Evolutionary conservation across 495 filamentous ascomycete genomes (phyloP).

Genomic region (Xylaria venustula): DNA sequence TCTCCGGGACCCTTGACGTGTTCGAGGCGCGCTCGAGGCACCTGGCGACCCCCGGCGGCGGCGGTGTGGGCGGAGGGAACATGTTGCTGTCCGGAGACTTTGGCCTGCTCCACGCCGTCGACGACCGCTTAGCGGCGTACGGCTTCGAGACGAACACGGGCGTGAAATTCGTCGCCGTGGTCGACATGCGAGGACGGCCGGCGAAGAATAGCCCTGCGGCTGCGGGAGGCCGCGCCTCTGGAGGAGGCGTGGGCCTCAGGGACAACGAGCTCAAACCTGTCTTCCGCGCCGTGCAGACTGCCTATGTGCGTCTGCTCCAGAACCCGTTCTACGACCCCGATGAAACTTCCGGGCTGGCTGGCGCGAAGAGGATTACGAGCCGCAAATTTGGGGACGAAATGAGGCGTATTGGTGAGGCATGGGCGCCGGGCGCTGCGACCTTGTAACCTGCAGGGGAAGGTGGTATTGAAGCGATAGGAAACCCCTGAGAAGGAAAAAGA

Average conservation of each 20-base stretch:
- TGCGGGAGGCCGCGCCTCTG: slow-evolving; percentile 8
- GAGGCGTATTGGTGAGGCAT: slow-evolving; percentile 73
- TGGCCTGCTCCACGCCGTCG: slow-evolving; percentile 85
- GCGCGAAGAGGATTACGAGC: slow-evolving; percentile 72
- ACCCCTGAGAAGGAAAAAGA: too few species aligned
- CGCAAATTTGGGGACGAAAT: slow-evolving; percentile 79
- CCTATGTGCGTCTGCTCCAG: slow-evolving; percentile 84
- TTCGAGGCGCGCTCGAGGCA: slow-evolving; percentile 75
- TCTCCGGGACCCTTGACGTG: slow-evolving; percentile 88
- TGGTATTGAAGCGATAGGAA: too few species aligned
- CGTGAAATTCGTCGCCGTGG: slow-evolving; percentile 79
- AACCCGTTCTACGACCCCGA: slow-evolving; percentile 96
- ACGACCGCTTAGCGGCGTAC: slow-evolving; percentile 88
- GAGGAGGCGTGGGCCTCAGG: slow-evolving; percentile 19
- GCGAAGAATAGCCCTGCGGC: slow-evolving; percentile 21
- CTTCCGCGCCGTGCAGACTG: slow-evolving; percentile 85
- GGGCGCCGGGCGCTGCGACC: slow-evolving; percentile 55
- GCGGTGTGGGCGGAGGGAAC: slow-evolving; percentile 27
- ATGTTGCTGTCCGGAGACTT: slow-evolving; percentile 67
- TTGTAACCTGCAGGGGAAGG: slow-evolving; percentile 26
- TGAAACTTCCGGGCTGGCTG: slow-evolving; percentile 54
- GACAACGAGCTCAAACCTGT: slow-evolving; percentile 83
- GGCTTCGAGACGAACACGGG: slow-evolving; percentile 98
- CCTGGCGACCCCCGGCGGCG: slow-evolving; percentile 31
- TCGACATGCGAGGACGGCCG: slow-evolving; percentile 73